A percentile compares a stretch with the other conserved stretches of the same genome.
Evolutionary conservation across 306 rosid species (phyloP).

Genomic region (Astragalus membranaceus): DNA sequence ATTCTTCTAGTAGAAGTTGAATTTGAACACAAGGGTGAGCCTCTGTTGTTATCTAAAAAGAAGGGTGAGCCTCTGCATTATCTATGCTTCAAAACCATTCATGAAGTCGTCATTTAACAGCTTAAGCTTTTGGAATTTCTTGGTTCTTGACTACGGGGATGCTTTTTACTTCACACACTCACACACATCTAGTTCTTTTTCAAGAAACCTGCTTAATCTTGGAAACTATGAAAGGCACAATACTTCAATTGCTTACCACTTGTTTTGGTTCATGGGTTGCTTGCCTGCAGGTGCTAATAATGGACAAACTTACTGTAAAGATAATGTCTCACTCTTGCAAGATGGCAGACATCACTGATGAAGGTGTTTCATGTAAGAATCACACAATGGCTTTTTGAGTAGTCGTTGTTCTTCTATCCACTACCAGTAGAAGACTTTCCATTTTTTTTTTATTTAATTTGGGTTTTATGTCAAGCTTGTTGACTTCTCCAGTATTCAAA

Average conservation of each 20-base stretch:
- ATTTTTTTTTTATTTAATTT: slow-evolving; percentile 13
- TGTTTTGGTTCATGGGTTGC: slow-evolving; percentile 16
- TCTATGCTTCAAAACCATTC: neutral
- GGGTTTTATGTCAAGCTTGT: slow-evolving; percentile 9
- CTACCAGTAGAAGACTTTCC: neutral
- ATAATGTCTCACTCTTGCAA: slow-evolving; percentile 92
- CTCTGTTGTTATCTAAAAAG: too few relatives aligned
- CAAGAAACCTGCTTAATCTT: neutral
- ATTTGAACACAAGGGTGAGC: neutral
- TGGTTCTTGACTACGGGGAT: neutral
- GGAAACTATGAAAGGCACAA: neutral
- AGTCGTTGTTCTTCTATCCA: neutral
- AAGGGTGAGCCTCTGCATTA: neutral
- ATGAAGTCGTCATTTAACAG: neutral
- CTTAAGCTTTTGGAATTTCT: neutral
- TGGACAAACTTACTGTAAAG: slow-evolving; percentile 93
- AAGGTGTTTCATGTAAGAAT: slow-evolving; percentile 93
- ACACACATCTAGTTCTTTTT: neutral
- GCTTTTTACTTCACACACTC: neutral
- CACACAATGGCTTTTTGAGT: neutral
- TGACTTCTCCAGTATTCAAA: slow-evolving; percentile 20
- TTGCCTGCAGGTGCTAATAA: slow-evolving; percentile 71
- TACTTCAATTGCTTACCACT: slow-evolving; percentile 4
- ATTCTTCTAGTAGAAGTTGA: neutral
- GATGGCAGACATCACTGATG: slow-evolving; percentile 98